Evolutionary conservation across 2,329 filamentous ascomycete species (phyloP), one percentile per base, ranked within the genome.

Genomic region (Botrytis sinoallii): DNA sequence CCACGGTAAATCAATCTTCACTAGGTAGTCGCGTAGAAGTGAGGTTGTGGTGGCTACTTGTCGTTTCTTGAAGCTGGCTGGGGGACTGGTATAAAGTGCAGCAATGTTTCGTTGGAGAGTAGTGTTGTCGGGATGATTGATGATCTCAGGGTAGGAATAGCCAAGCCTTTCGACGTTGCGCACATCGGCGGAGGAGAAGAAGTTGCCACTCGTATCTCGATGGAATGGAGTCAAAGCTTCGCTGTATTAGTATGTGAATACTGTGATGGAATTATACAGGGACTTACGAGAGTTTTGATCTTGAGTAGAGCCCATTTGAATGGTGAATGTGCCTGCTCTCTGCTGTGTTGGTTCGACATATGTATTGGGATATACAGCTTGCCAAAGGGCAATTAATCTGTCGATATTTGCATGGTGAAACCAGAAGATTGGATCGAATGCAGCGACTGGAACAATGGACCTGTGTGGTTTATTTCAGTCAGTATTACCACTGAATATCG

Each of bases 371-470:
- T 95, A 87, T 25, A 95, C 82, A 0, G 86, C 84, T 82, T 95
- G 92, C 92, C 92, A 96, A 73, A 96, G 86, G 48, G 92, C 88
- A 75, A 94, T 88, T 40, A 92, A 82, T 6, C 93, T 88, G 79
- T 96, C 93, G 20, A 93, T 86, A 82, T 92, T 94, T 55, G 84
- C 72, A 38, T 76, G 75, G 52, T 76, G 75, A 20, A 75, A 61
- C 75, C 74, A 74, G 86, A 76, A 76, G 22, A 93, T 83, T 0
- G 93, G 93, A 78, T 96, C 93, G 79, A 93, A 96, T 0, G 91
- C 88, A 89, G 88, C 46, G 89, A 89, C 81, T 88, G 91, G 57
- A 87, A 88, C 88, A 91, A 91, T 10, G 10, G 42, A 25, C 72
- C 71, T 73, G 7, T 25, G 42, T 44, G 38, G 9, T 18, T 1